A percentile compares a stretch with the other conserved stretches of the same genome.
Evolutionary conservation across 2,329 filamentous ascomycete species (phyloP).

Genomic region (Podosphaera aphanis): DNA sequence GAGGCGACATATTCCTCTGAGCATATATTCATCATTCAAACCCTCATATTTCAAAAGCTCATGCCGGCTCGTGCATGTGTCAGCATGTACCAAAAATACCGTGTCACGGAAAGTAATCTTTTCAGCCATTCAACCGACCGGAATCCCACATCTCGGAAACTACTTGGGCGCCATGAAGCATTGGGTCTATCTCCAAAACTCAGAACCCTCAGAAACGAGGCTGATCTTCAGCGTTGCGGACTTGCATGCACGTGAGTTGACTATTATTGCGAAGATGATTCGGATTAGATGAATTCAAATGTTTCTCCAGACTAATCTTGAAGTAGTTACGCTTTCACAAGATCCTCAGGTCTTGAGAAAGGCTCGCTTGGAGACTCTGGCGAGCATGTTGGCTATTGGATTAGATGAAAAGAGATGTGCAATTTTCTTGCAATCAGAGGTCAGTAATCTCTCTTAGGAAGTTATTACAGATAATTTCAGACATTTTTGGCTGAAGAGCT

Average conservation of each 20-base stretch:
- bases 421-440: slow-evolving; percentile 63
- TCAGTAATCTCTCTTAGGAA: slow-evolving; percentile 16
- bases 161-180: slow-evolving; percentile 73
- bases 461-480: not conserved
- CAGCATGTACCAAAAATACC: not conserved
- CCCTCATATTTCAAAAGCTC: not conserved
- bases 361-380: slow-evolving; percentile 52
- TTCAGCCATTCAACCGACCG: slow-evolving; percentile 92
- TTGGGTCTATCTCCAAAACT: slow-evolving; percentile 64
- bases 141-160: slow-evolving; percentile 81
- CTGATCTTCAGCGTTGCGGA: slow-evolving; percentile 79
- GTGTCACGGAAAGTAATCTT: slow-evolving; percentile 34
- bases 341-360: slow-evolving; percentile 33
- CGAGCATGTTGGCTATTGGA: slow-evolving; percentile 62
- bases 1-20: not conserved
- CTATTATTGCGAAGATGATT: not conserved
- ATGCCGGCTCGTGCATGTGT: not conserved
- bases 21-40: not conserved
- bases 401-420: slow-evolving; percentile 53
- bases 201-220: slow-evolving; percentile 29
- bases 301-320: not conserved
- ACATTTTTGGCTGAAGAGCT: not conserved
- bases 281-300: not conserved
- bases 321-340: slow-evolving; percentile 50
- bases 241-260: slow-evolving; percentile 34